These are phyloP conservation scores for Trichosporon ovoides DNA, from an alignment of 1,284 basidiomycete genomes.

Conservation along the genomic window DNA sequence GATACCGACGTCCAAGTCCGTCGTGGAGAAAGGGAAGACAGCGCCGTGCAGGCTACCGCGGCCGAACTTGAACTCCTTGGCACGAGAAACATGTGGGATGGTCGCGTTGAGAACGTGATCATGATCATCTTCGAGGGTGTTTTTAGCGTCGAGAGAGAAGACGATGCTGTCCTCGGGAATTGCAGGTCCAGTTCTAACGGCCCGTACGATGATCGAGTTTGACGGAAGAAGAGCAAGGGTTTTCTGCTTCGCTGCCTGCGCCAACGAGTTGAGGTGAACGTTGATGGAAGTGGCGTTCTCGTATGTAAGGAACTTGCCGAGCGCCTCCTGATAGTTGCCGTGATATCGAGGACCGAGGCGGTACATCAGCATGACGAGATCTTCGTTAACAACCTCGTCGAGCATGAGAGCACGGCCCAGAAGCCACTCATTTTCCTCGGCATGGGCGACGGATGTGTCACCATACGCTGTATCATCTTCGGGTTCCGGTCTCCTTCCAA, in stretches of 20 bases:
- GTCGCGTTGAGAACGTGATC: conserved; percentile 35
- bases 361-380: conserved; percentile 44
- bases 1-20: conserved; percentile 67
- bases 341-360: conserved; percentile 47
- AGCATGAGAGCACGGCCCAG: conserved; percentile 39
- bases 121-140: conserved; percentile 20
- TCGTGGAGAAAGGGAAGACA: conserved; percentile 58
- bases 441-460: conserved; percentile 19
- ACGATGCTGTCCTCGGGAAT: conserved; percentile 44
- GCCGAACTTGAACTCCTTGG: conserved; percentile 31
- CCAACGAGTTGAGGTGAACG: conserved; percentile 41
- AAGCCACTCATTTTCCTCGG: conserved; percentile 46
- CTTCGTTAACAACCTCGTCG: conserved; percentile 44
- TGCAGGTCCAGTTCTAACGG: conserved; percentile 41
- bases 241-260: conserved; percentile 32
- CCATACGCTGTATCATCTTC: not conserved
- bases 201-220: conserved; percentile 43
- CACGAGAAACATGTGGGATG: conserved; percentile 34
- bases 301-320: conserved; percentile 49
- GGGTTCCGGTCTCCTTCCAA: conserved; percentile 8
- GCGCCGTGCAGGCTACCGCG: conserved; percentile 54
- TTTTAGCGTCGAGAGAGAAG: conserved; percentile 39
- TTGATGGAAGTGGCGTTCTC: conserved; percentile 48
- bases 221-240: conserved; percentile 32
- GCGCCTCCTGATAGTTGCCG: conserved; percentile 47